Conservation (phyloP, 163 green algal genomes). For the Chlorella variabilis region DNA sequence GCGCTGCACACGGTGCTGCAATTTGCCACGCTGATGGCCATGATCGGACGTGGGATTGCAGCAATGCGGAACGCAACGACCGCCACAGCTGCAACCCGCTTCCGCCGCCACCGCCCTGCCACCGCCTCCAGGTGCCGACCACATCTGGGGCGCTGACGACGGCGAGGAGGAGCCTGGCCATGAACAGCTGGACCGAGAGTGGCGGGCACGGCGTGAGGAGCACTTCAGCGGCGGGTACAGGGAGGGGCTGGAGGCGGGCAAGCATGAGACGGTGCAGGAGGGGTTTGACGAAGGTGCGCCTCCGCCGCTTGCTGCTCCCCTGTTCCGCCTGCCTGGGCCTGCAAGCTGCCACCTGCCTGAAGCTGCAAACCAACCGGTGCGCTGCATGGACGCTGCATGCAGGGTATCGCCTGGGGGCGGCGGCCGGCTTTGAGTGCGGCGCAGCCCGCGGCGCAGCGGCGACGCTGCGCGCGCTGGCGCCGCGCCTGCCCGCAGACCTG, state of each 20-base stretch:
- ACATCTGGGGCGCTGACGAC: slow-evolving; percentile 25
- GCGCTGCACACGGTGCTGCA: too few species aligned
- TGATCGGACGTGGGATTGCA: too few species aligned
- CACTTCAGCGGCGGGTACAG: slow-evolving; percentile 48
- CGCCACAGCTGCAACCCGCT: too few species aligned
- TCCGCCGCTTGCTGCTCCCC: too few species aligned
- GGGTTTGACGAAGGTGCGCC: slow-evolving; percentile 49
- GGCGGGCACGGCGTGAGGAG: slow-evolving; percentile 30
- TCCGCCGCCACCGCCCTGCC: too few species aligned
- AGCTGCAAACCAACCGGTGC: not conserved
- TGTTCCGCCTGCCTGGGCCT: not conserved
- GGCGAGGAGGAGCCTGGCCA: not conserved
- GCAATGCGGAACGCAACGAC: too few species aligned
- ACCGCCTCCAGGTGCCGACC: not conserved
- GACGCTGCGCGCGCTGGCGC: slow-evolving; percentile 18
- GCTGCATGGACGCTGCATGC: not conserved
- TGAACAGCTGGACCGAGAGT: slow-evolving; percentile 47
- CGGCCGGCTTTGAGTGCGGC: slow-evolving; percentile 38
- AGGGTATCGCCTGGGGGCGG: slow-evolving; percentile 37
- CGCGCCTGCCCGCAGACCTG: not conserved
- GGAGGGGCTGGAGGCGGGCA: slow-evolving; percentile 54
- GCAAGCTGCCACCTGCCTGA: not conserved
- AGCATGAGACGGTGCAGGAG: slow-evolving; percentile 51
- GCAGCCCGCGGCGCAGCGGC: slow-evolving; percentile 13
- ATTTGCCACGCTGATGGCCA: too few species aligned